Evolutionary conservation across 2,329 filamentous ascomycete species (phyloP).

Genomic region (Dryadomyces quercivorus): DNA sequence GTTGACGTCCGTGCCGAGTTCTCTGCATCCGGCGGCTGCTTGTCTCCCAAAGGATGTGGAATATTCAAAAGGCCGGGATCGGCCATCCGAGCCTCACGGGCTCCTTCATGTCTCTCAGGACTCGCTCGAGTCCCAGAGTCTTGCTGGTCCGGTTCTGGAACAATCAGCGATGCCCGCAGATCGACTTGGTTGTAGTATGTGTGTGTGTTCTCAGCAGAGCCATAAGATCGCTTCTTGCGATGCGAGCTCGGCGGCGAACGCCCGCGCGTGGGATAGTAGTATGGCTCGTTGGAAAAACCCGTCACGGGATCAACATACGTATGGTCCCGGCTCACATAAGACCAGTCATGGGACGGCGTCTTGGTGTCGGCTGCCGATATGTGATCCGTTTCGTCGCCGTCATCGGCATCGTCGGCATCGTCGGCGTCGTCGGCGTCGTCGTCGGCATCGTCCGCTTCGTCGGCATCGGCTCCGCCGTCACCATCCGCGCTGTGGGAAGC

Average conservation of each 20-base stretch:
- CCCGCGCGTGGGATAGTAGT: conserved; percentile 34
- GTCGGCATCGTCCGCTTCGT: neutral
- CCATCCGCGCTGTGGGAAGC: neutral
- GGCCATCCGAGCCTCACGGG: too few species aligned
- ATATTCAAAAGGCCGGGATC: too few species aligned
- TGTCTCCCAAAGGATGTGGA: too few species aligned
- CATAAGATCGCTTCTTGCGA: conserved; percentile 13
- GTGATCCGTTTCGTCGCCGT: neutral
- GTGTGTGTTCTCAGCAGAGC: neutral
- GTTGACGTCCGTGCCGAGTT: neutral
- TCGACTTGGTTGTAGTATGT: neutral
- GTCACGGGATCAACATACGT: conserved; percentile 23
- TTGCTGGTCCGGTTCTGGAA: neutral
- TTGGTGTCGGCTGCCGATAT: neutral
- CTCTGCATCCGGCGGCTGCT: too few species aligned
- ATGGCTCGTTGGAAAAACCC: conserved; percentile 27
- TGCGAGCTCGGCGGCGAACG: conserved; percentile 41
- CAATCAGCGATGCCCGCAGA: neutral
- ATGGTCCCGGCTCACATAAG: conserved; percentile 23
- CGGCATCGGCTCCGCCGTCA: neutral
- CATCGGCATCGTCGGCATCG: neutral
- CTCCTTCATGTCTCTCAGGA: neutral
- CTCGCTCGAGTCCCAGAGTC: neutral
- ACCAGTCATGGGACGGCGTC: conserved; percentile 28
- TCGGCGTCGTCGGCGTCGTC: neutral